Percentiles rank a stretch among this genome's conserved stretches.
Evolutionary conservation across 192 early-diverging fungal genomes (phyloP).

Genomic region (Chytriomyces sp.): DNA sequence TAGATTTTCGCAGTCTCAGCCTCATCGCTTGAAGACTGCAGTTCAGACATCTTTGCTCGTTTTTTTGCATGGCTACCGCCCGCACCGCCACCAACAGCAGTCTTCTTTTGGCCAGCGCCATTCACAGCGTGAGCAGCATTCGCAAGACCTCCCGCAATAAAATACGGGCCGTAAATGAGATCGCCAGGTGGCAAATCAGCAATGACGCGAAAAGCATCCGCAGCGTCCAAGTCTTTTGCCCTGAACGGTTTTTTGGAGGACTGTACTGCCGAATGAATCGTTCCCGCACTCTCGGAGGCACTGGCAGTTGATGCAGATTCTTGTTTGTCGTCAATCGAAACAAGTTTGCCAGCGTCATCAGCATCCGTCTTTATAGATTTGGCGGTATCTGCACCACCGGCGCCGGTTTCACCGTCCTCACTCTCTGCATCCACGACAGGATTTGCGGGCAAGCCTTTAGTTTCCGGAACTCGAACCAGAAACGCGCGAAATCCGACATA

Average conservation of each 20-base stretch:
- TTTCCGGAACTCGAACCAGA: neutral
- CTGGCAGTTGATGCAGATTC: neutral
- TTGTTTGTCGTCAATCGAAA: slow-evolving; percentile 4
- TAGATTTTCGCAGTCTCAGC: too few relatives aligned
- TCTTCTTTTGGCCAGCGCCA: too few relatives aligned
- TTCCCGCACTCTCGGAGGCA: neutral
- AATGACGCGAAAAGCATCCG: neutral
- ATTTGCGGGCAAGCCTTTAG: too few relatives aligned
- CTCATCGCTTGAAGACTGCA: too few relatives aligned
- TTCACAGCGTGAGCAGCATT: too few relatives aligned
- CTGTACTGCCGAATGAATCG: neutral
- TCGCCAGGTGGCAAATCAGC: slow-evolving; percentile 11
- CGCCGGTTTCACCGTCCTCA: neutral
- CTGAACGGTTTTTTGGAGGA: neutral
- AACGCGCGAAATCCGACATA: slow-evolving; percentile 28
- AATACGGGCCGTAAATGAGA: slow-evolving; percentile 25
- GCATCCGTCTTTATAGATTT: neutral
- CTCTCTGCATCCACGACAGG: neutral
- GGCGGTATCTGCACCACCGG: neutral
- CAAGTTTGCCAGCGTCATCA: neutral
- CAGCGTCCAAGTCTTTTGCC: neutral
- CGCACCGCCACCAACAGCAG: too few relatives aligned
- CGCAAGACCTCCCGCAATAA: neutral
- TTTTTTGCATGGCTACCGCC: too few relatives aligned
- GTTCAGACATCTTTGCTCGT: too few relatives aligned